These are phyloP conservation scores for Dittrichia graveolens DNA, from an alignment of 129 eudicot species.

Conservation along the genomic window DNA sequence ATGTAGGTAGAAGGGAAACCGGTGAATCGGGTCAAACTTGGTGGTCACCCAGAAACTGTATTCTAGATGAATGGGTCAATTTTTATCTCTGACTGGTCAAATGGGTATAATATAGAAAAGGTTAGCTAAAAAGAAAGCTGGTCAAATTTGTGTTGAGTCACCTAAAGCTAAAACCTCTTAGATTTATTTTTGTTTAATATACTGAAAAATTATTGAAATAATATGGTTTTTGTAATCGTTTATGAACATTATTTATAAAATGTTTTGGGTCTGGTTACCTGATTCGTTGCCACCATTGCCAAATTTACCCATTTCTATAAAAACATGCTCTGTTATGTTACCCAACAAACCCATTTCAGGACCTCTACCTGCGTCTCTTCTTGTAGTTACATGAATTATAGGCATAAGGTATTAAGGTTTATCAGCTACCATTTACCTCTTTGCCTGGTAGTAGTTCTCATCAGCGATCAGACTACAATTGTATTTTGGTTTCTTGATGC, in stretches of 20 bases:
- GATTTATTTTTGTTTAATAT: not conserved
- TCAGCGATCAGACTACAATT: not conserved
- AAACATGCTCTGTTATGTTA: not conserved
- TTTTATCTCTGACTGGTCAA: too few relatives aligned
- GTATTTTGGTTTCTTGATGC: conserved; percentile 6
- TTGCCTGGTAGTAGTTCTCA: conserved; percentile 7
- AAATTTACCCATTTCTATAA: not conserved
- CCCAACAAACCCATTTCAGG: not conserved
- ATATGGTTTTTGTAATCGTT: not conserved
- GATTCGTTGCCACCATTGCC: not conserved
- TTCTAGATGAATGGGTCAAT: too few relatives aligned
- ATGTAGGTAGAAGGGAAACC: not conserved
- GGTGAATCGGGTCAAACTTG: not conserved
- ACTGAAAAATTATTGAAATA: not conserved
- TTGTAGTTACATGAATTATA: not conserved
- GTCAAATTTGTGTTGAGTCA: too few relatives aligned
- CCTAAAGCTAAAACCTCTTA: not conserved
- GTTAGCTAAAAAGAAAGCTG: too few relatives aligned
- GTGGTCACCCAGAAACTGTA: not conserved
- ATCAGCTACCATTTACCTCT: conserved; percentile 12
- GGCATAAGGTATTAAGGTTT: too few relatives aligned
- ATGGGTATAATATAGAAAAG: too few relatives aligned
- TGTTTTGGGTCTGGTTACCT: not conserved
- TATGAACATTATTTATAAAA: not conserved
- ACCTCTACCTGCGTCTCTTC: not conserved